Percentiles rank a stretch among this genome's conserved stretches.
phyloP scores from a whole-genome alignment of 1,139 yeast species.

The Saccharomyces hybrid region DNA sequence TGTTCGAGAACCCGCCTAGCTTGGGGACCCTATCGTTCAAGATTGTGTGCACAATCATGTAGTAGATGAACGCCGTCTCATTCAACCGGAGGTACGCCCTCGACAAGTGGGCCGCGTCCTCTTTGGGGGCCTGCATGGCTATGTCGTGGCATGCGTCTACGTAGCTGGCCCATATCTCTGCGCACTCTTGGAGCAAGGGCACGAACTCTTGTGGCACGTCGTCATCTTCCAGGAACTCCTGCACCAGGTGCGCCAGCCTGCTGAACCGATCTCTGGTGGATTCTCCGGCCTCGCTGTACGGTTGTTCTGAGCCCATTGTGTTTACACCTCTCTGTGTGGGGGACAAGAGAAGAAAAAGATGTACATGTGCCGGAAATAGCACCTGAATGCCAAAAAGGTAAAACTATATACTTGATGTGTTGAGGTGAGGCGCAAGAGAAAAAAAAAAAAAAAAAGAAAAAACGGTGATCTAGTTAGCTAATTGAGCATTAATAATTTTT shows the following conservation, averaged over 20 bases:
- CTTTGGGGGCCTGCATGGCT: constrained; percentile 5
- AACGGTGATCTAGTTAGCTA: neutral
- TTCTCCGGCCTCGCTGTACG: neutral
- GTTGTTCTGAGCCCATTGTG: neutral
- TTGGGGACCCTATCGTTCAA: constrained; percentile 18
- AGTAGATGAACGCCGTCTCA: constrained; percentile 28
- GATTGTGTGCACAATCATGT: constrained; percentile 21
- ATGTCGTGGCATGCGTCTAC: constrained; percentile 19
- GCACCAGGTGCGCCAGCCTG: neutral
- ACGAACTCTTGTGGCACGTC: neutral
- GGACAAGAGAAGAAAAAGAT: neutral
- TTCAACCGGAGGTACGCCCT: constrained; percentile 13
- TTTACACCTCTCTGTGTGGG: neutral
- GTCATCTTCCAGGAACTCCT: neutral
- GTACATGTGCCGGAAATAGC: neutral
- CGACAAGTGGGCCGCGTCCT: neutral
- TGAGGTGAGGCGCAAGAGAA: neutral
- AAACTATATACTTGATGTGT: neutral
- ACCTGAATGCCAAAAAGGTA: neutral
- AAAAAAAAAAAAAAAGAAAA: neutral
- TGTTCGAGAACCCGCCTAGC: neutral
- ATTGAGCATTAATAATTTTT: neutral
- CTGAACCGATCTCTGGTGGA: neutral
- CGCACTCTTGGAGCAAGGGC: constrained; percentile 13
- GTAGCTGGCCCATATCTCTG: constrained; percentile 21